Conservation (phyloP, 768 basidiomycete species). For the Suillus alpinus region DNA sequence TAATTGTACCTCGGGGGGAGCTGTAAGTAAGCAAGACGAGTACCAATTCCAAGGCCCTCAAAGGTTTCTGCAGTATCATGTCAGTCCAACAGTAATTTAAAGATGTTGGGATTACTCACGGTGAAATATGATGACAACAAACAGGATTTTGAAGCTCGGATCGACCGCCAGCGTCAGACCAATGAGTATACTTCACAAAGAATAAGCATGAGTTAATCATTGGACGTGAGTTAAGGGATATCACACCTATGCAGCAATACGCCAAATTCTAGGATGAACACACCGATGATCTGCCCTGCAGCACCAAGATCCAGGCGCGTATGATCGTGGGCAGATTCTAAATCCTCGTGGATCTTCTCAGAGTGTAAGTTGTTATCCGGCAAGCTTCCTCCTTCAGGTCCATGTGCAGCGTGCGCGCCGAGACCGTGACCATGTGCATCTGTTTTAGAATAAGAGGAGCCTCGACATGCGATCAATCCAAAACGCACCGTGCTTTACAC, state of each 20-base stretch:
- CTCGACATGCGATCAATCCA: background rate
- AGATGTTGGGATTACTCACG: conserved; percentile 49
- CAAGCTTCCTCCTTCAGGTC: conserved; percentile 46
- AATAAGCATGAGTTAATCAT: background rate
- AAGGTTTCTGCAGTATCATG: conserved; percentile 64
- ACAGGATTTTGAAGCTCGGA: conserved; percentile 75
- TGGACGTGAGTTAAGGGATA: background rate
- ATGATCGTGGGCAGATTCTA: conserved; percentile 22
- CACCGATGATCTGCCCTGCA: conserved; percentile 74
- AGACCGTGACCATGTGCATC: conserved; percentile 67
- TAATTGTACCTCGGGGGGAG: conserved; percentile 53
- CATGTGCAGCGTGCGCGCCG: conserved; percentile 65
- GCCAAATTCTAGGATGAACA: conserved; percentile 93
- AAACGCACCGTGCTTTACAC: conserved; percentile 55
- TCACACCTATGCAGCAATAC: conserved; percentile 76
- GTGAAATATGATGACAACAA: conserved; percentile 88
- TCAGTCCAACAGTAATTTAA: conserved; percentile 4
- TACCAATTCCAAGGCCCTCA: conserved; percentile 91
- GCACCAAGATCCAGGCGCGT: conserved; percentile 39
- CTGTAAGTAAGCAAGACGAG: conserved; percentile 77
- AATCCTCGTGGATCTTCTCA: conserved; percentile 22
- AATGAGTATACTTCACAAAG: conserved; percentile 61
- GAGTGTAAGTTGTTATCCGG: conserved; percentile 15
- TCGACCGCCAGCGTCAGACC: conserved; percentile 92
- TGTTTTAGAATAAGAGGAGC: conserved; percentile 19